phyloP scores from a whole-genome alignment of 1,139 yeast species.

The Sugiyamaella japonica region DNA sequence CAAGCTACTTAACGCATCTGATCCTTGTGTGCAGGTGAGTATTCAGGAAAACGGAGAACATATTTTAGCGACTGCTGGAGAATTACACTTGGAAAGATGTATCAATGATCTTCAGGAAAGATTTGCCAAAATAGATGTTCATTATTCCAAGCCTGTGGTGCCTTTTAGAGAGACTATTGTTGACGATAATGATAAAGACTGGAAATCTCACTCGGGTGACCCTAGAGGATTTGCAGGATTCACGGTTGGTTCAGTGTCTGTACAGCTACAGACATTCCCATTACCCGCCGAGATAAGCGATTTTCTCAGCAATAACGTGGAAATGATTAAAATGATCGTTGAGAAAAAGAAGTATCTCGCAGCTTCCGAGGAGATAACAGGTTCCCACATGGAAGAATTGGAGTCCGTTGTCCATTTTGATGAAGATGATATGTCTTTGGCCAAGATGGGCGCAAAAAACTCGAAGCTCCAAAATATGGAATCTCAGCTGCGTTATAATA shows the following conservation, averaged over 20 bases:
- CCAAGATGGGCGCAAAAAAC: constrained; percentile 29
- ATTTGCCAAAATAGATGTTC: constrained; percentile 88
- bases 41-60: constrained; percentile 89
- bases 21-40: constrained; percentile 87
- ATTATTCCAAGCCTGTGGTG: constrained; percentile 87
- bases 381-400: background rate
- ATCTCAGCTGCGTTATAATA: constrained; percentile 23
- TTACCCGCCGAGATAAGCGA: constrained; percentile 49
- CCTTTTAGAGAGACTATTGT: constrained; percentile 90
- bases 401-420: constrained; percentile 1
- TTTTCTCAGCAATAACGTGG: background rate
- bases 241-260: constrained; percentile 50
- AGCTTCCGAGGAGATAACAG: background rate
- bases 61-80: constrained; percentile 94
- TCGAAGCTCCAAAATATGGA: constrained; percentile 20
- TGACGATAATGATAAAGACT: constrained; percentile 31
- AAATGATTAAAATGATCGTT: background rate
- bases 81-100: constrained; percentile 87
- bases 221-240: constrained; percentile 44
- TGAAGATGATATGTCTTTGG: constrained; percentile 25
- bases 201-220: constrained; percentile 23
- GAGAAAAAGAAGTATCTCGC: background rate
- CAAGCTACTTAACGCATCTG: constrained; percentile 77
- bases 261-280: constrained; percentile 55
- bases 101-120: constrained; percentile 83